Conservation (phyloP, 2,329 filamentous ascomycete genomes). For the Colletotrichum camelliae region DNA sequence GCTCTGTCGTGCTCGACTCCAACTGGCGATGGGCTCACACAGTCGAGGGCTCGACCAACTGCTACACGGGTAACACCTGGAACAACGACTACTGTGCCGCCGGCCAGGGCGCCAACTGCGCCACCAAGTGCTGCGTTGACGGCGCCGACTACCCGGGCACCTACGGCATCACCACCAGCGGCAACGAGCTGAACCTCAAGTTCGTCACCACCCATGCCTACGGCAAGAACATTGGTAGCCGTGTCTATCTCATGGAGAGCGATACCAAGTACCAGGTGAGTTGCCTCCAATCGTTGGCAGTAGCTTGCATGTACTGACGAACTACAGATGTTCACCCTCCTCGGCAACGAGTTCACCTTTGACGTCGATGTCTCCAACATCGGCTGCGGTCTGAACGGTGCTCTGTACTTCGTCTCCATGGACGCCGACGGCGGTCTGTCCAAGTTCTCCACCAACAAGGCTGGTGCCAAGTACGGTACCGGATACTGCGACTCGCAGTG, state of each 20-base stretch:
- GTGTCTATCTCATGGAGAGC: slow-evolving; percentile 69
- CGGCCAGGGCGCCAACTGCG: slow-evolving; percentile 48
- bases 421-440: slow-evolving; percentile 59
- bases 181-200: slow-evolving; percentile 57
- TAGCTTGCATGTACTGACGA: slow-evolving; percentile 29
- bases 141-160: slow-evolving; percentile 57
- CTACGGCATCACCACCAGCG: slow-evolving; percentile 59
- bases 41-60: slow-evolving; percentile 53
- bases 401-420: slow-evolving; percentile 70
- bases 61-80: slow-evolving; percentile 59
- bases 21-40: slow-evolving; percentile 68
- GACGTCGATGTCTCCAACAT: slow-evolving; percentile 74
- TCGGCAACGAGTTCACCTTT: slow-evolving; percentile 74
- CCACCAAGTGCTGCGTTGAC: slow-evolving; percentile 56
- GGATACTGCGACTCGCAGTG: slow-evolving; percentile 60
- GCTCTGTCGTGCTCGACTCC: slow-evolving; percentile 60
- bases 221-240: slow-evolving; percentile 55
- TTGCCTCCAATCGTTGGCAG: slow-evolving; percentile 41
- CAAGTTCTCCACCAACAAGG: slow-evolving; percentile 56
- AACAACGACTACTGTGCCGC: slow-evolving; percentile 37
- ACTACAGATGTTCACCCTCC: slow-evolving; percentile 63
- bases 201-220: slow-evolving; percentile 59
- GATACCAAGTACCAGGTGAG: slow-evolving; percentile 65
- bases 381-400: slow-evolving; percentile 74
- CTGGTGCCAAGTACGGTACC: slow-evolving; percentile 65